Base-by-base conservation (phyloP, 192 early-diverging fungal genomes). In the Chytriomyces hyalinus region DNA sequence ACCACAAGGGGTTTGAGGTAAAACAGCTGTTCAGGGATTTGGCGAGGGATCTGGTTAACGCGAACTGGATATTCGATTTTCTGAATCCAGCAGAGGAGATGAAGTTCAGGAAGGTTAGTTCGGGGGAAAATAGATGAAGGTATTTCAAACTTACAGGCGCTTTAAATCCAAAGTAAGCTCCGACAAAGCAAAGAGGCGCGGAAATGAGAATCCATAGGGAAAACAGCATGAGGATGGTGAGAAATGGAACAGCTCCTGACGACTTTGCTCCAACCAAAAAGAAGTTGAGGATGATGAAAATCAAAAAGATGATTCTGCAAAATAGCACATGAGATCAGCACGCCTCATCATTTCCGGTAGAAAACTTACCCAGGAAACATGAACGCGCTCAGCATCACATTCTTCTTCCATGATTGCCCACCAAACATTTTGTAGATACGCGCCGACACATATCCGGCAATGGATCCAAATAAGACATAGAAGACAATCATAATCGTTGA, bases 381-480 rank as follows among this genome's bases (percentile, higher is more conserved):
- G 47, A 93, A 85, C 5, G 93, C 91, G 5, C 93, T 94, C 7
- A 94, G 79, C 43, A 94, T 72, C 22, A 97, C 91, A 69, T 96
- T 98, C 57, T 84, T 82, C 78, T 92, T 94, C 91, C 94, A 95
- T n/a, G 88, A 82, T 57, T 93, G 92, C 22, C 97, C 97, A 9
- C 92, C 93, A 82, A 94, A 93, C 91, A 96, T 94, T 80, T 97
- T 96, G 84, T 98, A 99, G 44, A 92, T 65, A 60, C 95, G 89
- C 3, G 96, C 93, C 6, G 96, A 94, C 59, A 92, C 86, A 80
- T 92, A 98, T 11, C 97, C 97, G n/a, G 96, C 92, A 60, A 93
- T 86, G 49, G 89, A 88, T 6, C 92, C 93, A 84, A 94, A 99
- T 49, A 93, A 60, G 75, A 99, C 93, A 80, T 94, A 98, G 75